Percentiles rank a stretch among this genome's conserved stretches.
Evolutionary conservation across 805 yeast species (phyloP).

Genomic region (Nakazawaea wyomingensis): DNA sequence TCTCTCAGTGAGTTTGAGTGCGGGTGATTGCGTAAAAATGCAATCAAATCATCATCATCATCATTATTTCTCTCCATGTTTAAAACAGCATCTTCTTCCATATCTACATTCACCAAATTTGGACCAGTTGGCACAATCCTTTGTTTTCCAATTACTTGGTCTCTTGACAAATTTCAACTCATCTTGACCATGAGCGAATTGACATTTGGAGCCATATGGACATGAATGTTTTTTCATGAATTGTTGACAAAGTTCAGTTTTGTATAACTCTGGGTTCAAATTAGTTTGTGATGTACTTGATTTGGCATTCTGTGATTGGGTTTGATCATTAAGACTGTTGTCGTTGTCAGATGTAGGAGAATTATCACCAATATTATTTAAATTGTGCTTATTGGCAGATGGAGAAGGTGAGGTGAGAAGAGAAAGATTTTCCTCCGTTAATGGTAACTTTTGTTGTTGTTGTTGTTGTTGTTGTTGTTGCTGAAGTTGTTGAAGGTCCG

Average conservation of each 20-base stretch:
- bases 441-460: conserved; percentile 15
- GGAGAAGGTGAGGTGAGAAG: conserved; percentile 25
- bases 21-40: too few relatives aligned
- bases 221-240: conserved; percentile 66
- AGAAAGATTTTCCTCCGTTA: conserved; percentile 35
- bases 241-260: conserved; percentile 85
- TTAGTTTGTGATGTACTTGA: conserved; percentile 14
- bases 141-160: conserved; percentile 83
- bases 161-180: conserved; percentile 72
- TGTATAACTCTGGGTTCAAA: conserved; percentile 45
- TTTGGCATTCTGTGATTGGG: conserved; percentile 11
- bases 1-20: too few relatives aligned
- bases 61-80: conserved; percentile 53
- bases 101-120: conserved; percentile 79
- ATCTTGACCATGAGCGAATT: conserved; percentile 84
- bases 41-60: too few relatives aligned
- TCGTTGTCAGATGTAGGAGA: too few relatives aligned
- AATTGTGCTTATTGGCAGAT: conserved; percentile 18
- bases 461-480: not conserved
- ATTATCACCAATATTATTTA: too few relatives aligned
- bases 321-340: conserved; percentile 4
- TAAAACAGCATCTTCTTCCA: conserved; percentile 89
- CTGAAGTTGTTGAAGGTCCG: not conserved
- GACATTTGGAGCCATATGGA: conserved; percentile 89
- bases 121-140: conserved; percentile 86